A percentile compares a stretch with the other conserved stretches of the same genome.
Evolutionary conservation across 495 filamentous ascomycete species (phyloP).

Genomic region (Annulohypoxylon nitens): DNA sequence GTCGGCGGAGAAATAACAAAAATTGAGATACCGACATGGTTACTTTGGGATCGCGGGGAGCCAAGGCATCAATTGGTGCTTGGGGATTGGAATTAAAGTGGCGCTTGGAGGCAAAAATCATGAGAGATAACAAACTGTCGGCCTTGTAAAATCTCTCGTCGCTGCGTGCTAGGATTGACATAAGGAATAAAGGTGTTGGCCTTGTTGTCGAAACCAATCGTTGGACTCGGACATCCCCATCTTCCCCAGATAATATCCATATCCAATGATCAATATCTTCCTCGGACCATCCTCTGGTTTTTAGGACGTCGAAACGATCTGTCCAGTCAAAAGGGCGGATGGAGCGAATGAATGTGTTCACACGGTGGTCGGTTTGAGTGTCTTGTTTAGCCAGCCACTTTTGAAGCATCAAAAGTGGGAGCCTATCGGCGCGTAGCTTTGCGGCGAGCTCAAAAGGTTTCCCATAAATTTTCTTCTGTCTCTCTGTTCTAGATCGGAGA

Average conservation of each 20-base stretch:
- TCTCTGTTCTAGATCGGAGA: conserved; percentile 30
- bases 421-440: conserved; percentile 42
- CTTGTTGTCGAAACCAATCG: conserved; percentile 51
- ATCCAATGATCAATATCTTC: conserved; percentile 56
- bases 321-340: conserved; percentile 49
- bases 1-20: conserved; percentile 49
- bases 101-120: conserved; percentile 51
- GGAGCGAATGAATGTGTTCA: conserved; percentile 37
- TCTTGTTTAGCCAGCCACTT: conserved; percentile 50
- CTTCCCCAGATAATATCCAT: conserved; percentile 57
- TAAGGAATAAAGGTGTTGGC: conserved; percentile 57
- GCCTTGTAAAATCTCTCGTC: conserved; percentile 50
- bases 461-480: conserved; percentile 35
- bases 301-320: conserved; percentile 44
- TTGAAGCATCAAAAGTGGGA: conserved; percentile 53
- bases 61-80: not conserved
- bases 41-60: conserved; percentile 25
- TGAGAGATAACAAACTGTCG: conserved; percentile 47
- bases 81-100: conserved; percentile 37
- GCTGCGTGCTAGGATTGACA: conserved; percentile 51
- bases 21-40: conserved; percentile 51
- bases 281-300: conserved; percentile 41
- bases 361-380: conserved; percentile 23
- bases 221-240: conserved; percentile 51
- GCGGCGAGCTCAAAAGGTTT: conserved; percentile 23